phyloP scores from a whole-genome alignment of 164 flowering plant species.

The Annona cherimola region DNA sequence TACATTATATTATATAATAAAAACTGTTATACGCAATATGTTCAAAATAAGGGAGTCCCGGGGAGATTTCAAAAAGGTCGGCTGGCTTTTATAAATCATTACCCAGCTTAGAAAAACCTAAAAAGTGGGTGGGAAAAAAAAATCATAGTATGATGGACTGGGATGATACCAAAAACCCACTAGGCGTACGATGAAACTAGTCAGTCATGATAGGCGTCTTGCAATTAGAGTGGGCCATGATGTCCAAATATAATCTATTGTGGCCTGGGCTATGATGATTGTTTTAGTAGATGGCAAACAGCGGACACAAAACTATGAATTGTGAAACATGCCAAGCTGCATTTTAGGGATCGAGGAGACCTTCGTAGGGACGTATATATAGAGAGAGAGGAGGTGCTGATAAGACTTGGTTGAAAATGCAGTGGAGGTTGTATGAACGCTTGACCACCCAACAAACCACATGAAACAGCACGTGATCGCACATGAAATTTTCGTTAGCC shows the following conservation, averaged over 20 bases:
- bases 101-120: too few relatives aligned
- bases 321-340: neutral
- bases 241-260: neutral
- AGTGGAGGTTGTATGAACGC: neutral
- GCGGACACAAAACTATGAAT: neutral
- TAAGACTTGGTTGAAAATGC: conserved; percentile 2
- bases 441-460: conserved; percentile 5
- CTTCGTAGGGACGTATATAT: conserved; percentile 7
- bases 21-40: too few relatives aligned
- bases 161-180: neutral
- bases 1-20: too few relatives aligned
- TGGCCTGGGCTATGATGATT: conserved; percentile 6
- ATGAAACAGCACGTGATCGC: conserved; percentile 11
- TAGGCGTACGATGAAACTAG: neutral
- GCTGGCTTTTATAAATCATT: too few relatives aligned
- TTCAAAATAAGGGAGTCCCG: too few relatives aligned
- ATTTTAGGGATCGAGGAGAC: conserved; percentile 3
- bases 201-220: neutral
- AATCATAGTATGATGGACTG: too few relatives aligned
- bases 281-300: neutral
- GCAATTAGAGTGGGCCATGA: neutral
- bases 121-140: too few relatives aligned
- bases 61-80: too few relatives aligned
- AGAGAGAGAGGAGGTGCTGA: conserved; percentile 6
- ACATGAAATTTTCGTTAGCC: neutral